These are phyloP conservation scores for Cadophora sp. DNA, from an alignment of 2,329 filamentous ascomycete species.

Conservation along the genomic window DNA sequence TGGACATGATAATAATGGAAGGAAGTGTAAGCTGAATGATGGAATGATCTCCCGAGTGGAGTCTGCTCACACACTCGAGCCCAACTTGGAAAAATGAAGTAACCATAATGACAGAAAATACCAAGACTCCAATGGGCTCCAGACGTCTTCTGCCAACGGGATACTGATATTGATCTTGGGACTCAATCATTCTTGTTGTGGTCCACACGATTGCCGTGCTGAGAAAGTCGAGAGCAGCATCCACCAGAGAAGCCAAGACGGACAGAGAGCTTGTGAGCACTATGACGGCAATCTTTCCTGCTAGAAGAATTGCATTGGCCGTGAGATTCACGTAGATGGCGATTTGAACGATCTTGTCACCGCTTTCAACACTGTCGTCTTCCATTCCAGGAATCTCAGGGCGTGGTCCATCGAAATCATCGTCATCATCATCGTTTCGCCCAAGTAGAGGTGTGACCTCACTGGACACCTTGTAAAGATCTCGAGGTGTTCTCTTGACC, in stretches of 20 bases:
- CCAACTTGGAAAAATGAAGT: constrained; percentile 67
- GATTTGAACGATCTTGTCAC: constrained; percentile 78
- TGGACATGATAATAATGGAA: constrained; percentile 62
- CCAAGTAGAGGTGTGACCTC: constrained; percentile 68
- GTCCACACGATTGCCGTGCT: constrained; percentile 67
- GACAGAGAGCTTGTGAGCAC: constrained; percentile 64
- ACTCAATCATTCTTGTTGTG: constrained; percentile 63
- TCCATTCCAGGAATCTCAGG: constrained; percentile 74
- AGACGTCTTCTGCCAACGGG: constrained; percentile 63
- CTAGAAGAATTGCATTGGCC: constrained; percentile 63
- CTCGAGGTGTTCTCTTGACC: constrained; percentile 81
- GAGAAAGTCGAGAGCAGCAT: constrained; percentile 65
- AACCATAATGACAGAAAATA: constrained; percentile 69
- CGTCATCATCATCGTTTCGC: constrained; percentile 50
- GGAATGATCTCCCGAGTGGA: constrained; percentile 56
- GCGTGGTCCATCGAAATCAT: constrained; percentile 51
- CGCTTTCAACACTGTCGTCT: constrained; percentile 75
- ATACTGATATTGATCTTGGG: constrained; percentile 51
- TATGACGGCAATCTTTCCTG: constrained; percentile 61
- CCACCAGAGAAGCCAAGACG: constrained; percentile 65
- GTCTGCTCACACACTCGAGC: constrained; percentile 63
- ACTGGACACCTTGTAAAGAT: constrained; percentile 75
- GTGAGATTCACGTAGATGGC: constrained; percentile 78
- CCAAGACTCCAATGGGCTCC: constrained; percentile 66
- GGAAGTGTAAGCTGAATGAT: constrained; percentile 57